A percentile compares a stretch with the other conserved stretches of the same genome.
phyloP scores from a whole-genome alignment of 2,329 filamentous ascomycete genomes.

The Ambrosiella cleistominuta region DNA sequence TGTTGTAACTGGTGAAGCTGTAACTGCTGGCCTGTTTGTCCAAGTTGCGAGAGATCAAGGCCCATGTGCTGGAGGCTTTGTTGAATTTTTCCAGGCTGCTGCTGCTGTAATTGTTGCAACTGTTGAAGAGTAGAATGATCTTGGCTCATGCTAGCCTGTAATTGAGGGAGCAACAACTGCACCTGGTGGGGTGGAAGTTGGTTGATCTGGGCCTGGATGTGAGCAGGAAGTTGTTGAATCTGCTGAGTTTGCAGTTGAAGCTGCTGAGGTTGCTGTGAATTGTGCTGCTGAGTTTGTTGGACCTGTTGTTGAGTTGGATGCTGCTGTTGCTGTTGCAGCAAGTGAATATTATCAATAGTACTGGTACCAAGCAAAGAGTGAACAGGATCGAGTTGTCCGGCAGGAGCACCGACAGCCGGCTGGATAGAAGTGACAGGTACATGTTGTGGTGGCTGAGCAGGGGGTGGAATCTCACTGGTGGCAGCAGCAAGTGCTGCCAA shows the following conservation, averaged over 20 bases:
- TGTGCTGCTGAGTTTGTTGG: slow-evolving; percentile 5
- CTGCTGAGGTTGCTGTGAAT: slow-evolving; percentile 6
- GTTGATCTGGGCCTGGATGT: slow-evolving; percentile 6
- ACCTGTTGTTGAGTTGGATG: neutral
- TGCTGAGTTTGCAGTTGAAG: slow-evolving; percentile 4
- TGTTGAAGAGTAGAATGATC: slow-evolving; percentile 8
- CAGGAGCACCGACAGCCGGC: neutral
- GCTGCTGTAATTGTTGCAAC: slow-evolving; percentile 6
- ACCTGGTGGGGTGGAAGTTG: slow-evolving; percentile 2
- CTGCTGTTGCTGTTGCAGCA: slow-evolving; percentile 8
- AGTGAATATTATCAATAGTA: slow-evolving; percentile 5
- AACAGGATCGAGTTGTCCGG: slow-evolving; percentile 6
- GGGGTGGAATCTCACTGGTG: neutral
- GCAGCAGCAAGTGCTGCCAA: slow-evolving; percentile 2
- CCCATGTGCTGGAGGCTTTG: slow-evolving; percentile 7
- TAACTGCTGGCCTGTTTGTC: slow-evolving; percentile 3
- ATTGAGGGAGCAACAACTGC: neutral
- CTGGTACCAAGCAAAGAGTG: slow-evolving; percentile 4
- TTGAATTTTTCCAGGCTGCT: slow-evolving; percentile 1
- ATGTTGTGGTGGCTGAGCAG: neutral
- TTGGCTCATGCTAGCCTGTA: neutral
- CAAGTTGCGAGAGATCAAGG: slow-evolving; percentile 5
- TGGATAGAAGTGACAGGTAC: neutral
- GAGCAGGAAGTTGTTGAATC: neutral
- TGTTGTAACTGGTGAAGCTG: slow-evolving; percentile 4